Percentiles rank a stretch among this genome's conserved stretches.
phyloP scores from a whole-genome alignment of 306 rosid genomes.

The Fagus crenata region DNA sequence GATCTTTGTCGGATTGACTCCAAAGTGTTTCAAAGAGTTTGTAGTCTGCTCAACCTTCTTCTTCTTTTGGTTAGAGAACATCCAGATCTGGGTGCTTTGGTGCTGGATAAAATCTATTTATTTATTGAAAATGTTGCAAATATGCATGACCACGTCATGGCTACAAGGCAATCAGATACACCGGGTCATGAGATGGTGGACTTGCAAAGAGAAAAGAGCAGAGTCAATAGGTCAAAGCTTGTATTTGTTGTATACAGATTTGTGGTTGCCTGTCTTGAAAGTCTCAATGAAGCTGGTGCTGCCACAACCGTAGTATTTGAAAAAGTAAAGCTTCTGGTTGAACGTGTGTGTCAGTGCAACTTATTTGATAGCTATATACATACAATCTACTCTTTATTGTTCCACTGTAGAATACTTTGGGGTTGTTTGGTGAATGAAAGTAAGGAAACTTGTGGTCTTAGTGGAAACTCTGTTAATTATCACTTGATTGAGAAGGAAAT shows the following conservation, averaged over 20 bases:
- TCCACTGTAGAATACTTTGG: conserved; percentile 46
- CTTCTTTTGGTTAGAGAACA: conserved; percentile 36
- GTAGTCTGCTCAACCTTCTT: conserved; percentile 40
- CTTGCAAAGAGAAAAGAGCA: conserved; percentile 26
- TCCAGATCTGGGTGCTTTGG: conserved; percentile 33
- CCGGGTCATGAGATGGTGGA: conserved; percentile 7
- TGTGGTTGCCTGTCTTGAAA: conserved; percentile 44
- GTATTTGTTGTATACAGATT: conserved; percentile 42
- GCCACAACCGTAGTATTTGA: conserved; percentile 29
- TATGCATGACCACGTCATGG: conserved; percentile 15
- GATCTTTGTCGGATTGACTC: conserved; percentile 33
- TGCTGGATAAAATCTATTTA: conserved; percentile 43
- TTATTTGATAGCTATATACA: conserved; percentile 41
- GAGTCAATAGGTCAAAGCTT: conserved; percentile 30
- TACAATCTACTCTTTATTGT: conserved; percentile 43
- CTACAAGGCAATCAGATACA: conserved; percentile 17
- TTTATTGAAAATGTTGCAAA: conserved; percentile 34
- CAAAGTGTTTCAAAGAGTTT: conserved; percentile 34
- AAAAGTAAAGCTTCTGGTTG: conserved; percentile 48
- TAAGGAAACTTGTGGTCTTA: conserved; percentile 9
- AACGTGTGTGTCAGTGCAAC: conserved; percentile 45
- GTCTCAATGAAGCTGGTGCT: conserved; percentile 36
- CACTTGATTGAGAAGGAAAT: conserved; percentile 37
- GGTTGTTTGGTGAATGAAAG: conserved; percentile 35
- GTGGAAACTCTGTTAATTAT: conserved; percentile 17